A percentile compares a stretch with the other conserved stretches of the same genome.
Conservation (phyloP, 352 stramenopile species). For the Phytophthora crassamura region DNA sequence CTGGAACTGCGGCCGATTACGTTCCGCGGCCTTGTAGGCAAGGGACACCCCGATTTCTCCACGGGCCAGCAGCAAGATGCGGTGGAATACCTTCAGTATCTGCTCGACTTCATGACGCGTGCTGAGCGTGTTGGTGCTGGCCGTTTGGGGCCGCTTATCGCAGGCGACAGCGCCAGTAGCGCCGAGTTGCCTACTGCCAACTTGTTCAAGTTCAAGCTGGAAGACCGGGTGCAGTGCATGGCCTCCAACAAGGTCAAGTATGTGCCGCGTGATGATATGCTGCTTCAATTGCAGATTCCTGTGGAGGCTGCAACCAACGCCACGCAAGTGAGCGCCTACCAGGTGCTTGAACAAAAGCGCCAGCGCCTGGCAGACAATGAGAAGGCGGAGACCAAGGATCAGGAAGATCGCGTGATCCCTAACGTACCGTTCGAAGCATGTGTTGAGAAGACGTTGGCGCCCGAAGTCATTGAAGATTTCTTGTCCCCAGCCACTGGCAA, state of each 20-base stretch:
- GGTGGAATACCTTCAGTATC: conserved; percentile 97
- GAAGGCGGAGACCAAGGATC: conserved; percentile 32
- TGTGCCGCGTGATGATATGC: conserved; percentile 75
- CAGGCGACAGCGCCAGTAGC: conserved; percentile 35
- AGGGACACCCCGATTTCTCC: conserved; percentile 96
- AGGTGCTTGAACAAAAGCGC: conserved; percentile 85
- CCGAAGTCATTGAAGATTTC: conserved; percentile 94
- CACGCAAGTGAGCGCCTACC: conserved; percentile 86
- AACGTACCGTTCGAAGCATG: conserved; percentile 95
- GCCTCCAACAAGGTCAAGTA: conserved; percentile 90
- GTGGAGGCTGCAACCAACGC: conserved; percentile 88
- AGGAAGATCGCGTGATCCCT: conserved; percentile 88
- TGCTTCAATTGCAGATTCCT: conserved; percentile 90
- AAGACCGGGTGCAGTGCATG: conserved; percentile 85
- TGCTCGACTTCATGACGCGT: conserved; percentile 93
- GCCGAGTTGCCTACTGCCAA: conserved; percentile 69
- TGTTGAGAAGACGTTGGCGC: conserved; percentile 91
- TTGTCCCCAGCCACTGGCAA: conserved; percentile 75
- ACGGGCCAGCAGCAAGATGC: conserved; percentile 98
- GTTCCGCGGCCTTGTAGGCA: conserved; percentile 95
- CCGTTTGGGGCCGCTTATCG: conserved; percentile 61
- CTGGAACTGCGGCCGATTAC: conserved; percentile 81
- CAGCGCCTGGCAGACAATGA: conserved; percentile 83
- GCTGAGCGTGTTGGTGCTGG: conserved; percentile 70
- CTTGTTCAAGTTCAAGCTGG: conserved; percentile 94